Conservation (phyloP, 306 rosid genomes). For the Echinosophora koreensis region DNA sequence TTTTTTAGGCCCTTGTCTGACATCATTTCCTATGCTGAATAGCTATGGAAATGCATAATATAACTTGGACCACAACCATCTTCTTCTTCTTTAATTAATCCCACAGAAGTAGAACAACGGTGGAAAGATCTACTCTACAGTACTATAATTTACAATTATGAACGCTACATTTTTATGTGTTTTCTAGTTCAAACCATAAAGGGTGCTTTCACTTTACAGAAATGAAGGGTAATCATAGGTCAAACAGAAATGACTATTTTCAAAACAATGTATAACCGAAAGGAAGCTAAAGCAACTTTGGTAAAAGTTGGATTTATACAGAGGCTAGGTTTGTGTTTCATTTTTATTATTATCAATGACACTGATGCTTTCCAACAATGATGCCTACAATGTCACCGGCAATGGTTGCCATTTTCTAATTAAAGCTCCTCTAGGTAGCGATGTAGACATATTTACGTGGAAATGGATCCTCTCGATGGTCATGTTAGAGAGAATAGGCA, state of each 20-base stretch:
- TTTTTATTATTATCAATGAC: background rate
- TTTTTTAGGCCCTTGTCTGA: constrained; percentile 1
- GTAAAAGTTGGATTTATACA: constrained; percentile 32
- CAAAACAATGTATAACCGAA: constrained; percentile 48
- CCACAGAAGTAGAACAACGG: background rate
- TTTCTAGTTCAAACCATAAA: constrained; percentile 5
- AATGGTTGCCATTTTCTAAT: constrained; percentile 1
- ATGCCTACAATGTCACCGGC: background rate
- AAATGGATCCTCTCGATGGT: no score
- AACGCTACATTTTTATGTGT: background rate
- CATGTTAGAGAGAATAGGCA: no score
- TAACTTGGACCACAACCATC: constrained; percentile 11
- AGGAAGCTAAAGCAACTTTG: constrained; percentile 52
- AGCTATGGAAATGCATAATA: background rate
- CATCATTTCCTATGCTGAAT: background rate
- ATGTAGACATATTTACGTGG: background rate
- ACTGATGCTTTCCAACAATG: constrained; percentile 4
- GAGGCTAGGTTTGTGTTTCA: constrained; percentile 2
- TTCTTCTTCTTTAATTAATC: background rate
- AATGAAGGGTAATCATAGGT: constrained; percentile 35
- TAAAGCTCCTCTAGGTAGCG: background rate
- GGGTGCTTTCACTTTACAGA: constrained; percentile 22
- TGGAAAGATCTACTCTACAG: background rate
- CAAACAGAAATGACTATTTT: constrained; percentile 34
- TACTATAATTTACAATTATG: background rate